Evolutionary conservation across 2,329 filamentous ascomycete species (phyloP).

Genomic region (Penicillium sp.): DNA sequence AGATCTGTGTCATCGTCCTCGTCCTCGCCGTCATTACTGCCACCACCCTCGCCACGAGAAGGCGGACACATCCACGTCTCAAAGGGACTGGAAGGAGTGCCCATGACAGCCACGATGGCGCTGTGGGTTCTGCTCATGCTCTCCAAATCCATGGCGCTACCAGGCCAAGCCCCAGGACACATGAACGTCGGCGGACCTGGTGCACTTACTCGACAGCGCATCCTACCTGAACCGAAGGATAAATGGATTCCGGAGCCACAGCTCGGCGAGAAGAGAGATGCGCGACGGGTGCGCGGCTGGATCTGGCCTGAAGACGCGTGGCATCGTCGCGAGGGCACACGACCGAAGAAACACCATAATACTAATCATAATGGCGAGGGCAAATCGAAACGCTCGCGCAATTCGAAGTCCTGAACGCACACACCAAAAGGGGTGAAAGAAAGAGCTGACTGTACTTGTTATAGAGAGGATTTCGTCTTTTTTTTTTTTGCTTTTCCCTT

Average conservation of each 20-base stretch:
- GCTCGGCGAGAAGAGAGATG: slow-evolving; percentile 57
- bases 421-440: not conserved
- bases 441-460: slow-evolving; percentile 3
- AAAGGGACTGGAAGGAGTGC: slow-evolving; percentile 21
- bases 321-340: slow-evolving; percentile 51
- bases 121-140: slow-evolving; percentile 65
- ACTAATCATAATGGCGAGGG: slow-evolving; percentile 1
- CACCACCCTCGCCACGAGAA: slow-evolving; percentile 5
- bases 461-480: not conserved
- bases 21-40: not conserved
- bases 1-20: not conserved
- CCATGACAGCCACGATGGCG: slow-evolving; percentile 56
- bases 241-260: slow-evolving; percentile 60
- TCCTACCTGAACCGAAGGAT: slow-evolving; percentile 52
- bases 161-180: slow-evolving; percentile 53
- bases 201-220: slow-evolving; percentile 53
- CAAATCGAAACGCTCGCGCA: slow-evolving; percentile 35
- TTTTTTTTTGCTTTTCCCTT: not conserved
- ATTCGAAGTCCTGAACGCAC: slow-evolving; percentile 18
- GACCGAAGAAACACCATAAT: slow-evolving; percentile 20
- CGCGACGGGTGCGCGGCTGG: slow-evolving; percentile 59
- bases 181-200: slow-evolving; percentile 60
- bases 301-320: slow-evolving; percentile 59
- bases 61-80: slow-evolving; percentile 5
- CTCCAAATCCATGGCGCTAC: slow-evolving; percentile 57